Conservation (phyloP, 1,284 basidiomycete species). For the Irpex sp. region DNA sequence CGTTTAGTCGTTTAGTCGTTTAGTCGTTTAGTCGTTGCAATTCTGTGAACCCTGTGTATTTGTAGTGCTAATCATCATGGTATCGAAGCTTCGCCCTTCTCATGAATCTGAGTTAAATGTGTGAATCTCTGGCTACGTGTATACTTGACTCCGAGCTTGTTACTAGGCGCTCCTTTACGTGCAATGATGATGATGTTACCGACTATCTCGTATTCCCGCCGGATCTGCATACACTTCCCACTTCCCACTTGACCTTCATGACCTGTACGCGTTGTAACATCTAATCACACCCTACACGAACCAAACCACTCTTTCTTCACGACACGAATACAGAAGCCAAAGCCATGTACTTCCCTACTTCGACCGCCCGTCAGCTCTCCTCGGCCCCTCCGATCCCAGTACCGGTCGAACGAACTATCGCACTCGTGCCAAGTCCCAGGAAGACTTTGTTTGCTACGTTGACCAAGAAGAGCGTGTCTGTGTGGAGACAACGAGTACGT, state of each 20-base stretch:
- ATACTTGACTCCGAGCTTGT: not conserved
- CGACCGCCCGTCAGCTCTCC: conserved; percentile 65
- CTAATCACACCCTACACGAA: not conserved
- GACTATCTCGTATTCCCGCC: no score
- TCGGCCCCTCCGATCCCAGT: conserved; percentile 62
- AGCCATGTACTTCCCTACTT: conserved; percentile 78
- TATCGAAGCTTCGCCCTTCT: not conserved
- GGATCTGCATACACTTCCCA: not conserved
- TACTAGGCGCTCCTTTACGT: not conserved
- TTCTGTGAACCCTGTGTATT: not conserved
- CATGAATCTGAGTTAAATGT: not conserved
- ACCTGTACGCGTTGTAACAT: not conserved
- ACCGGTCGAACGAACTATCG: conserved; percentile 52
- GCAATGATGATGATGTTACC: not conserved
- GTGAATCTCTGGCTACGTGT: no score
- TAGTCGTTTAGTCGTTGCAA: not conserved
- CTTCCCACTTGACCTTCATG: not conserved
- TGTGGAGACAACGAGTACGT: conserved; percentile 84
- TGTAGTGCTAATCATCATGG: not conserved
- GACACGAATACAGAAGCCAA: no score
- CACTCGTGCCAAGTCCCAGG: conserved; percentile 58
- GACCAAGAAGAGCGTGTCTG: conserved; percentile 58
- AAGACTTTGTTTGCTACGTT: conserved; percentile 78
- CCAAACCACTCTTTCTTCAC: not conserved
- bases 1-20: not conserved